phyloP scores from a whole-genome alignment of 495 filamentous ascomycete genomes.

The Trypethelium eluteriae region DNA sequence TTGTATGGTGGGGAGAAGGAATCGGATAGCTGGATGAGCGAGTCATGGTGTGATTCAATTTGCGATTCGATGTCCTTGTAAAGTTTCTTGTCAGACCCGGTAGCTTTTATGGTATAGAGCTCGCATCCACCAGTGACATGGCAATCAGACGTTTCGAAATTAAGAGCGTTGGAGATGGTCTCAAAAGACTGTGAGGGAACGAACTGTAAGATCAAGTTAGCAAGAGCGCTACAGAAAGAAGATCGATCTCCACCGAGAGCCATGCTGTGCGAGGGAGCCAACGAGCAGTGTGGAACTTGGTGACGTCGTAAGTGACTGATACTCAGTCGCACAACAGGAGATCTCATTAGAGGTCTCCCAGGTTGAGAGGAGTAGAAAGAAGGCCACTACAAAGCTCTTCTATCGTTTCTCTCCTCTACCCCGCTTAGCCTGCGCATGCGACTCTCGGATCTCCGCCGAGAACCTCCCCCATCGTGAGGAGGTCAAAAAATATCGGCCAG shows the following conservation, averaged over 20 bases:
- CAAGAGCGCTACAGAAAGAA: background rate
- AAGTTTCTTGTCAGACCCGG: conserved; percentile 87
- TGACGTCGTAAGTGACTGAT: no score
- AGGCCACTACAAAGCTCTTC: no score
- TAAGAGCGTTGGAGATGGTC: conserved; percentile 77
- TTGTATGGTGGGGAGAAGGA: conserved; percentile 68
- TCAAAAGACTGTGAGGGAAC: conserved; percentile 85
- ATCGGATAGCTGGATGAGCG: conserved; percentile 70
- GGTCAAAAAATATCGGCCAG: no score
- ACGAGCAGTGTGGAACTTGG: no score
- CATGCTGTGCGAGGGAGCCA: no score
- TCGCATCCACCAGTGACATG: conserved; percentile 88
- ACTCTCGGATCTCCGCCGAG: no score
- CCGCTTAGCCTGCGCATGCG: no score
- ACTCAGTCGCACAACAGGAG: no score
- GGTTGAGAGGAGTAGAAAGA: no score
- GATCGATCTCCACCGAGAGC: background rate
- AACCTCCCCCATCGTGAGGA: no score
- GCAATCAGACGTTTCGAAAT: conserved; percentile 86
- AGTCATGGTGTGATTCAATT: conserved; percentile 82
- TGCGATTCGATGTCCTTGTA: conserved; percentile 90
- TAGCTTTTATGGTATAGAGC: conserved; percentile 93
- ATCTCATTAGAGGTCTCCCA: no score
- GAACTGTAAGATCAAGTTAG: conserved; percentile 50
- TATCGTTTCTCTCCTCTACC: no score